A percentile compares a stretch with the other conserved stretches of the same genome.
Evolutionary conservation across 1,284 basidiomycete genomes (phyloP).

Genomic region (Ceratobasidium sp.): DNA sequence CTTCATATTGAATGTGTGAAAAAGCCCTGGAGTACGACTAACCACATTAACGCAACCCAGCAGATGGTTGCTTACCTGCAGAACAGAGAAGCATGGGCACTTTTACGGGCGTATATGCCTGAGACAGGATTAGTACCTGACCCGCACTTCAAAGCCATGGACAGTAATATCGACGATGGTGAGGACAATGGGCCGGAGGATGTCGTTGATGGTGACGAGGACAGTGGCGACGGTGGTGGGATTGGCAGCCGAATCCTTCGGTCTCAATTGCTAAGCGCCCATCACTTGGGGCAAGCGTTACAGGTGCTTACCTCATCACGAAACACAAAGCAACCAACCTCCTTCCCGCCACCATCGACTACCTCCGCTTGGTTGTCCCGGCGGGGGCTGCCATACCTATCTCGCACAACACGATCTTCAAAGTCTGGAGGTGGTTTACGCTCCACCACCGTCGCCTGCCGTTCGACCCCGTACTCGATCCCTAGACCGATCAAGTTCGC

Average conservation of each 20-base stretch:
- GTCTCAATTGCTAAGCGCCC: neutral
- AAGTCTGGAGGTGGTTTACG: constrained; percentile 12
- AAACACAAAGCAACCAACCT: constrained; percentile 1
- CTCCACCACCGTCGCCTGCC: constrained; percentile 5
- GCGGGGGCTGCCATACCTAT: neutral
- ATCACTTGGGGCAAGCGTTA: neutral
- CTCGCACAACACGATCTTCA: neutral
- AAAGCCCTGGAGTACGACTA: constrained; percentile 36
- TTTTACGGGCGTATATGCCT: neutral
- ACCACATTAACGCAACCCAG: constrained; percentile 10
- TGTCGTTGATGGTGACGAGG: neutral
- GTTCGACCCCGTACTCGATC: neutral
- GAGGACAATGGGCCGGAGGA: neutral
- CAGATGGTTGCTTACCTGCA: constrained; percentile 46
- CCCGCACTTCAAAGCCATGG: neutral
- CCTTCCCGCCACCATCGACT: neutral
- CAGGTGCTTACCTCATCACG: constrained; percentile 17
- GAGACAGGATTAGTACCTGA: neutral
- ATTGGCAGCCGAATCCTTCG: neutral
- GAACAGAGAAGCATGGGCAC: neutral
- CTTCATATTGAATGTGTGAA: constrained; percentile 46
- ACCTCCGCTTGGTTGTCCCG: neutral
- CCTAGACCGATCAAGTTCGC: constrained; percentile 1
- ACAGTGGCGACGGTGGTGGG: neutral
- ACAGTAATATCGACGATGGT: neutral